A percentile compares a stretch with the other conserved stretches of the same genome.
These are phyloP conservation scores for Funneliformis caledonium DNA, from an alignment of 371 early-diverging fungal species.

Conservation along the genomic window DNA sequence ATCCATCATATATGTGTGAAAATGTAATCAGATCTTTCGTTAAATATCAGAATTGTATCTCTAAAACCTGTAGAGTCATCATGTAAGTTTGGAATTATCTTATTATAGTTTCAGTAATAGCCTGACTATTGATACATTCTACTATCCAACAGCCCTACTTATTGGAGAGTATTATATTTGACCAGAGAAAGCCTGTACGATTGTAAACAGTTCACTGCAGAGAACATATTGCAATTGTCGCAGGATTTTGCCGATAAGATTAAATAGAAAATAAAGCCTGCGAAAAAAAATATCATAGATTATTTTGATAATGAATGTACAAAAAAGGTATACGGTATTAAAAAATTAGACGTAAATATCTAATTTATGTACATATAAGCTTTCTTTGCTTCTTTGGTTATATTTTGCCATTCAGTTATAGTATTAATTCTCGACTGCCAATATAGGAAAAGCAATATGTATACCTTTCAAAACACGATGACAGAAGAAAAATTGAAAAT, in stretches of 20 bases:
- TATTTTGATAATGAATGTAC: conserved; percentile 20
- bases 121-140: not conserved
- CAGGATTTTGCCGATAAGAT: conserved; percentile 14
- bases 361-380: conserved; percentile 31
- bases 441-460: conserved; percentile 15
- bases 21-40: conserved; percentile 1
- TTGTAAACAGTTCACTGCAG: conserved; percentile 1
- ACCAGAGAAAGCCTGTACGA: conserved; percentile 15
- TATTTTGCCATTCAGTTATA: conserved; percentile 5
- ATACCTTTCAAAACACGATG: conserved; percentile 6
- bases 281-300: conserved; percentile 2
- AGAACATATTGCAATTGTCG: conserved; percentile 6
- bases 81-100: not conserved
- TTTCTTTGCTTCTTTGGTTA: conserved; percentile 29
- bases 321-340: not conserved
- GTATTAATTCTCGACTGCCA: not conserved
- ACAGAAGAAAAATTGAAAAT: conserved; percentile 21
- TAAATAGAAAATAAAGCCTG: not conserved
- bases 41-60: conserved; percentile 19
- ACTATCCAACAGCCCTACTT: not conserved
- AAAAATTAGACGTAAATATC: conserved; percentile 13
- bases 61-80: not conserved
- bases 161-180: not conserved
- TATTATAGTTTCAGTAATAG: not conserved
- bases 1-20: conserved; percentile 9